These are phyloP conservation scores for Magnaporthales sp. DNA, from an alignment of 2,329 filamentous ascomycete species.

Conservation along the genomic window DNA sequence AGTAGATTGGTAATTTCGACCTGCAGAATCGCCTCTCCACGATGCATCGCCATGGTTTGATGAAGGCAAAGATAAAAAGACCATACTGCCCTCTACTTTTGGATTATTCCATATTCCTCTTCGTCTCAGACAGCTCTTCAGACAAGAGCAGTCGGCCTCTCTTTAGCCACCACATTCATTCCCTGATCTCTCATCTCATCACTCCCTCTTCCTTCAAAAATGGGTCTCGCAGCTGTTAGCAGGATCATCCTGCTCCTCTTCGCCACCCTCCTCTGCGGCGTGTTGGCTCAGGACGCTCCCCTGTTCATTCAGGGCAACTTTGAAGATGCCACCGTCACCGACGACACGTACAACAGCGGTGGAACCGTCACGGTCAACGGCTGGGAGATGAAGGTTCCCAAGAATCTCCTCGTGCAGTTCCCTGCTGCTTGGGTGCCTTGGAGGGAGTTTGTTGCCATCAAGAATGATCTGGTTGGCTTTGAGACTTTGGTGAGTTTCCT, in stretches of 20 bases:
- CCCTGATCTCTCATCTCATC: neutral
- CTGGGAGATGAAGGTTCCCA: conserved; percentile 33
- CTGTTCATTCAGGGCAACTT: conserved; percentile 23
- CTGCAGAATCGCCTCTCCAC: neutral
- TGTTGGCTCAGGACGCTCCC: conserved; percentile 15
- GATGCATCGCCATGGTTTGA: neutral
- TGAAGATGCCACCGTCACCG: conserved; percentile 22
- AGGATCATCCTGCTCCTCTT: neutral
- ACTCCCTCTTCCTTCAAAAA: neutral
- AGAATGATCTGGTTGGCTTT: conserved; percentile 22
- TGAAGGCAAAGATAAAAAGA: neutral
- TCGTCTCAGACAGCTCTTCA: neutral
- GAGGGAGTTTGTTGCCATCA: conserved; percentile 23
- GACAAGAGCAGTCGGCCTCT: neutral
- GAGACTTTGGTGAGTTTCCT: conserved; percentile 22
- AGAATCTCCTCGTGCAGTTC: conserved; percentile 40
- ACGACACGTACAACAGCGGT: conserved; percentile 32
- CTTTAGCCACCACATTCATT: neutral
- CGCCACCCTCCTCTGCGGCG: neutral
- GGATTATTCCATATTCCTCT: neutral
- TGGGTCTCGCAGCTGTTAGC: conserved; percentile 1
- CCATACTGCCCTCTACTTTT: neutral
- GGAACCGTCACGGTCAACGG: conserved; percentile 35
- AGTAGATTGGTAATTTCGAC: neutral
- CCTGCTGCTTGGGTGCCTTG: conserved; percentile 35